Evolutionary conservation across 306 rosid species (phyloP).

Genomic region (Abrus pulchellus): DNA sequence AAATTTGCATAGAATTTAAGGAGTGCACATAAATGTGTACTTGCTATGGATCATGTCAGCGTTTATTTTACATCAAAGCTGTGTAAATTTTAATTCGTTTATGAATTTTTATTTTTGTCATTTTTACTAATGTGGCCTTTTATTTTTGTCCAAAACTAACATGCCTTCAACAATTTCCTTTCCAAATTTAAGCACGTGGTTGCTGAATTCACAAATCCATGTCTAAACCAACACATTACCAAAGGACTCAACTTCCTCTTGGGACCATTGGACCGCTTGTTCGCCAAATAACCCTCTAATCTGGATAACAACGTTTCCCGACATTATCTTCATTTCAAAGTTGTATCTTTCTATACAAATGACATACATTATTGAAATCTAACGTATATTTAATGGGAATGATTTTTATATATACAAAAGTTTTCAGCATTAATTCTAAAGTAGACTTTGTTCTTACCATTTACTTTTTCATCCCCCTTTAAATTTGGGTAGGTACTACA

Average conservation of each 20-base stretch:
- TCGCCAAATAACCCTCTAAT: background rate
- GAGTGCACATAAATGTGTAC: background rate
- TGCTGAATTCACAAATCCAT: background rate
- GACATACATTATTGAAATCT: background rate
- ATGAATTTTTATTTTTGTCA: background rate
- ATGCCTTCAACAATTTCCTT: background rate
- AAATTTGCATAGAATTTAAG: background rate
- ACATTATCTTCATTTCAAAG: slow-evolving; percentile 7
- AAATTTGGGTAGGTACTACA: too few relatives aligned
- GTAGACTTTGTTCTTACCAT: background rate
- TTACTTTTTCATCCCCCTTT: background rate
- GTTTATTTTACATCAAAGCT: background rate
- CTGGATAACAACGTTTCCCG: slow-evolving; percentile 9
- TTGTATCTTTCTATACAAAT: slow-evolving; percentile 1
- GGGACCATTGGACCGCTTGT: background rate
- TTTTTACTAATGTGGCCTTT: background rate
- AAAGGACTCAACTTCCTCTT: background rate
- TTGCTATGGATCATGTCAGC: background rate
- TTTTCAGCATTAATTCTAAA: background rate
- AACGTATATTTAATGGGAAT: background rate
- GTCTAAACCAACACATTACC: background rate
- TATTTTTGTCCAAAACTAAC: background rate
- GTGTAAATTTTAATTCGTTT: background rate
- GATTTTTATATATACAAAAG: background rate
- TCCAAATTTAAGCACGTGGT: background rate